Percentiles rank a stretch among this genome's conserved stretches.
Evolutionary conservation across 192 early-diverging fungal species (phyloP).

Genomic region (Funneliformis mosseae): DNA sequence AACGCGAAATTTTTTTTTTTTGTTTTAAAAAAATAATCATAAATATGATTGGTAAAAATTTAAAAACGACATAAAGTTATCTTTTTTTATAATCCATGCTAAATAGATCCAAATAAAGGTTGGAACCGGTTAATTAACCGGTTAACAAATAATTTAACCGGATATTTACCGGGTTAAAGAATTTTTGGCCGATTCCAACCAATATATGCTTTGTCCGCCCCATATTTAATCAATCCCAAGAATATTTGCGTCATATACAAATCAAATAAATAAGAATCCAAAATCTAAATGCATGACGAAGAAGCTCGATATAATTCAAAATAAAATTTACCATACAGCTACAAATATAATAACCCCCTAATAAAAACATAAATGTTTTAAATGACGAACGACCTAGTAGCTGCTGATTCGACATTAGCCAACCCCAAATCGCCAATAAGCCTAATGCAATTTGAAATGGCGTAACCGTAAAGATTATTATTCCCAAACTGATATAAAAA

Average conservation of each 20-base stretch:
- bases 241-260: background rate
- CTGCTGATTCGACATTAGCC: conserved; percentile 23
- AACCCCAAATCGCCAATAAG: conserved; percentile 22
- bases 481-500: conserved; percentile 17
- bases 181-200: too few species aligned
- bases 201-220: background rate
- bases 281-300: background rate
- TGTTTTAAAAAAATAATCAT: too few species aligned
- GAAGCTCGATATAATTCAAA: background rate
- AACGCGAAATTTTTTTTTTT: too few species aligned
- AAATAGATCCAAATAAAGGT: background rate
- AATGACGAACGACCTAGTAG: background rate
- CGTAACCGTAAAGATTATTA: background rate
- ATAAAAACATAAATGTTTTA: conserved; percentile 20
- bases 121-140: too few species aligned
- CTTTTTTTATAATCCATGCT: background rate
- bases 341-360: background rate
- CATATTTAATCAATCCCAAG: background rate
- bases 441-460: conserved; percentile 16
- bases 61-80: too few species aligned
- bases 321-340: conserved; percentile 22
- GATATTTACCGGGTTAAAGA: too few species aligned
- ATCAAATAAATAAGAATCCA: background rate
- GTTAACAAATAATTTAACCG: too few species aligned
- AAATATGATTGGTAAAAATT: too few species aligned